A percentile compares a stretch with the other conserved stretches of the same genome.
These are phyloP conservation scores for Sonneratia caseolaris DNA, from an alignment of 345 rosid species.

Conservation along the genomic window DNA sequence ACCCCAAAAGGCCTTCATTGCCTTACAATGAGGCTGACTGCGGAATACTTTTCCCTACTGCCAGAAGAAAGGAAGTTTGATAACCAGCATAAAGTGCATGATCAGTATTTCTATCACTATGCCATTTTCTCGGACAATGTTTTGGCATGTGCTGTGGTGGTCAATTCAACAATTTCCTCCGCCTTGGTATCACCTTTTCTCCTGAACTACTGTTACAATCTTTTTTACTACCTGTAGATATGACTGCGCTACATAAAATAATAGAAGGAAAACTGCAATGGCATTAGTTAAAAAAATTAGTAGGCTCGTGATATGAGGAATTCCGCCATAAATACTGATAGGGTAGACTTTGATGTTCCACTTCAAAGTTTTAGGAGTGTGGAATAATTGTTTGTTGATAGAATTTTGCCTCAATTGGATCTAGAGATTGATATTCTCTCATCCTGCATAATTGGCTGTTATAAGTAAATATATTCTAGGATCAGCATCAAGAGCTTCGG, in stretches of 20 bases:
- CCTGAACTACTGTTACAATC: neutral
- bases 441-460: neutral
- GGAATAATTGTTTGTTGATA: neutral
- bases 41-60: slow-evolving; percentile 55
- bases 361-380: neutral
- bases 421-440: neutral
- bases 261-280: neutral
- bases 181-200: slow-evolving; percentile 41
- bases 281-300: neutral
- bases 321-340: neutral
- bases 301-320: neutral
- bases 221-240: neutral
- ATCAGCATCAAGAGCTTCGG: neutral
- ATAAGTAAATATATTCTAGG: neutral
- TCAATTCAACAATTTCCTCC: slow-evolving; percentile 59
- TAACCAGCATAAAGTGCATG: slow-evolving; percentile 39
- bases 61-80: slow-evolving; percentile 65
- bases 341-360: neutral
- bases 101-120: slow-evolving; percentile 57
- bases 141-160: slow-evolving; percentile 80
- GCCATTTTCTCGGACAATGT: slow-evolving; percentile 82
- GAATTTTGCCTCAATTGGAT: neutral
- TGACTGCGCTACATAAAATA: neutral
- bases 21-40: slow-evolving; percentile 77
- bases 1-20: slow-evolving; percentile 94